Base-by-base conservation (phyloP, 345 rosid genomes). In the Zanthoxylum bungeanum region DNA sequence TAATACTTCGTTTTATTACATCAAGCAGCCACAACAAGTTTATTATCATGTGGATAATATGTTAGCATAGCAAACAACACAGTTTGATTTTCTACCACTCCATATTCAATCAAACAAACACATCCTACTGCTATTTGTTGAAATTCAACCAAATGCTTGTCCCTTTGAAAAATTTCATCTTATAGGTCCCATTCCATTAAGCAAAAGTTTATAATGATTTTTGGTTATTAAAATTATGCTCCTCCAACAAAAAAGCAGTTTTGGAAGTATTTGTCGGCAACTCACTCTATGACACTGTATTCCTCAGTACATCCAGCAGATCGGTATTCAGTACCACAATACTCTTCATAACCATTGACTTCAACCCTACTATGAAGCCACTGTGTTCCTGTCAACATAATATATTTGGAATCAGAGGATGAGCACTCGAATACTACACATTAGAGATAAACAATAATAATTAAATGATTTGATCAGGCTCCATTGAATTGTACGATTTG, bases 281-380 rank as follows among this genome's bases (percentile, higher is more conserved):
- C 93, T 85, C 76, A 93, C 98, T 85, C 88, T 40, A 87, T 73
- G 70, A 93, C 85, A 64, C 36, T 78, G 75, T 93, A 93, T 73
- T 87, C 91, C 73, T 93, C 97, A 10, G 89, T 76, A 80, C 97
- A 93, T 78, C 97, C 97, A 74, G 93, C 89, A 64, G 98, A 93
- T 3, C 93, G 89, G 69, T 93, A 93, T 83, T 88, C 97, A 14
- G 76, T 85, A 51, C 96, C 89, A 75, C 90, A 87, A 65, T 91
- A 91, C 74, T 93, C 98, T 83, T 93, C 97, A 59, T 93, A 93
- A 66, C 97, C 98, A 74, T 72, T 70, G 47, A 89, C 73, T 49
- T 93, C 91, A 77, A 91, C 73, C 81, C 88, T 91, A 85, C 98
- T 91, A 56, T 83, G 89, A 63, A 93, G 93, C 97, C 97, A 93